Conservation (phyloP, 148 eudicot species). For the Bassia scoparia region DNA sequence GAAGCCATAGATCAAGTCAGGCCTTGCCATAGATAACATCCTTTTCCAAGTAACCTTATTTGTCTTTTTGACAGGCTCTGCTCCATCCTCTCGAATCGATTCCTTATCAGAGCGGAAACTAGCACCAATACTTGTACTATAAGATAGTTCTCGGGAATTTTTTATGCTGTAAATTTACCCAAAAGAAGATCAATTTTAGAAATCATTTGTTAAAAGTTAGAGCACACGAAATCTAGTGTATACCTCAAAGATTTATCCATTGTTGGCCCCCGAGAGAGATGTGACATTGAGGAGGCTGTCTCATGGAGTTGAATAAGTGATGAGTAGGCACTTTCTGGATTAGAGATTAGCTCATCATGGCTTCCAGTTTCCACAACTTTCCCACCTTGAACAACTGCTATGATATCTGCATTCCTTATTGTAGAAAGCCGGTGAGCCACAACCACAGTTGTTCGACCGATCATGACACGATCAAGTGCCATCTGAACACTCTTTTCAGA, state of each 20-base stretch:
- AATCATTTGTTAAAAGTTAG: not conserved
- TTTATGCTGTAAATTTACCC: constrained; percentile 41
- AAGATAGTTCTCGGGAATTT: constrained; percentile 70
- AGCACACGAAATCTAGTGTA: not conserved
- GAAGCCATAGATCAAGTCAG: constrained; percentile 80
- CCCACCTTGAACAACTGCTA: constrained; percentile 87
- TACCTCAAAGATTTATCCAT: constrained; percentile 69
- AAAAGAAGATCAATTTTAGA: constrained; percentile 1
- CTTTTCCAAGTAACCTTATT: constrained; percentile 55
- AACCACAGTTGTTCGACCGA: constrained; percentile 82
- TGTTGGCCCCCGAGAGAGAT: constrained; percentile 46
- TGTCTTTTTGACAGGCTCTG: constrained; percentile 31
- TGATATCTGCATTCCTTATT: constrained; percentile 81
- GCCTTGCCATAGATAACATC: constrained; percentile 73
- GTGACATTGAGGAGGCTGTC: constrained; percentile 45
- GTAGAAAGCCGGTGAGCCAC: constrained; percentile 96
- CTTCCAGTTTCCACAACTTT: constrained; percentile 83
- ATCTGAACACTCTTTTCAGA: constrained; percentile 94
- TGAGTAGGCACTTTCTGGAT: constrained; percentile 63
- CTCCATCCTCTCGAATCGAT: constrained; percentile 53
- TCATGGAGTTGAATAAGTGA: constrained; percentile 85
- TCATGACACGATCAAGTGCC: constrained; percentile 98
- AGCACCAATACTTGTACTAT: constrained; percentile 59
- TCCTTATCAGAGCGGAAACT: constrained; percentile 79
- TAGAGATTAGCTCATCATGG: constrained; percentile 81